Evolutionary conservation across 805 yeast genomes (phyloP).

Genomic region (Lachancea dasiensis): DNA sequence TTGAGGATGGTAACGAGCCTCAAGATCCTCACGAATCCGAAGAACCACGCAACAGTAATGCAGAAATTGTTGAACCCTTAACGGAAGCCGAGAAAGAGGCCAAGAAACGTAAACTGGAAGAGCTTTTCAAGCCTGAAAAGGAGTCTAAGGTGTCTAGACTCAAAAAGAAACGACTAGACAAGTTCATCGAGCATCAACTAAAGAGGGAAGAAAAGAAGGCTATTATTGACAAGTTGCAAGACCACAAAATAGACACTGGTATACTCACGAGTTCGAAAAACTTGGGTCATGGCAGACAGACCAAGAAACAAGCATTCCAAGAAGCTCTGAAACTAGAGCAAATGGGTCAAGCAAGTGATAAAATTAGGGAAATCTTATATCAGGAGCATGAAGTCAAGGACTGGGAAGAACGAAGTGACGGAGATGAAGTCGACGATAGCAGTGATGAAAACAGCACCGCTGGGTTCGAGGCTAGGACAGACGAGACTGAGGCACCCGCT

Average conservation of each 20-base stretch:
- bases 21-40: constrained; percentile 11
- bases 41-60: constrained; percentile 44
- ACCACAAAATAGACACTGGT: constrained; percentile 59
- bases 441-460: constrained; percentile 25
- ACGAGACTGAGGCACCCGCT: constrained; percentile 15
- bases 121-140: constrained; percentile 50
- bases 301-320: constrained; percentile 61
- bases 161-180: constrained; percentile 77
- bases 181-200: constrained; percentile 86
- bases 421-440: constrained; percentile 20
- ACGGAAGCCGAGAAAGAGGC: constrained; percentile 55
- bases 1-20: constrained; percentile 36
- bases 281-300: constrained; percentile 67
- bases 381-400: constrained; percentile 61
- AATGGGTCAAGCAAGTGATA: constrained; percentile 61
- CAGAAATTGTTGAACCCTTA: constrained; percentile 57
- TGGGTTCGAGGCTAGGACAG: no score
- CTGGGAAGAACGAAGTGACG: constrained; percentile 43
- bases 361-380: constrained; percentile 56
- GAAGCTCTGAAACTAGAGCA: constrained; percentile 70
- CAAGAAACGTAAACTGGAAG: constrained; percentile 60
- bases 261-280: constrained; percentile 65
- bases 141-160: constrained; percentile 65
- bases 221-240: constrained; percentile 64
- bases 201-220: constrained; percentile 82